These are phyloP conservation scores for Candida dajiaensis DNA, from an alignment of 805 yeast genomes.

Conservation along the genomic window DNA sequence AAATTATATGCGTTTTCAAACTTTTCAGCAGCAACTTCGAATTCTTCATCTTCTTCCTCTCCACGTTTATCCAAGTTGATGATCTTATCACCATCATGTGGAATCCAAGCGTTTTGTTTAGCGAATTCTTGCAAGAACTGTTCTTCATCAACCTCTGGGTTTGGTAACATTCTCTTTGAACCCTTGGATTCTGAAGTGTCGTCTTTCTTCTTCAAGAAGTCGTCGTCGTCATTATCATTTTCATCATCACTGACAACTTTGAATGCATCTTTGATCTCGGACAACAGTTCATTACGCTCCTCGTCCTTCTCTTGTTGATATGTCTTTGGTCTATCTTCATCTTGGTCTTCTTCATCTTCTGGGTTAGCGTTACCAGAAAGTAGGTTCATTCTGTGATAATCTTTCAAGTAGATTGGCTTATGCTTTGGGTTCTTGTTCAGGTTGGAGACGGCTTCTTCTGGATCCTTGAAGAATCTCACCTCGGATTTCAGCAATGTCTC, in stretches of 20 bases:
- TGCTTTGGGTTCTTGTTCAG: constrained; percentile 26
- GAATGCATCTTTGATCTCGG: constrained; percentile 71
- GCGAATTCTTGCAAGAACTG: constrained; percentile 71
- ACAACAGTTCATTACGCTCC: constrained; percentile 65
- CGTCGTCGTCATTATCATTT: constrained; percentile 35
- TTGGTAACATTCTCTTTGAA: constrained; percentile 43
- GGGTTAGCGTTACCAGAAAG: constrained; percentile 54
- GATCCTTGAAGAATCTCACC: constrained; percentile 68
- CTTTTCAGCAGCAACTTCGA: constrained; percentile 86
- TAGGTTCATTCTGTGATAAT: constrained; percentile 82
- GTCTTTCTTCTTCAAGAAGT: constrained; percentile 55
- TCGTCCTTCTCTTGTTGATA: constrained; percentile 71
- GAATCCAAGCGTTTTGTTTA: constrained; percentile 84
- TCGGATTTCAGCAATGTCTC: constrained; percentile 58
- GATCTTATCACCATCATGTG: constrained; percentile 56
- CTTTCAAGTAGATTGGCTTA: constrained; percentile 85
- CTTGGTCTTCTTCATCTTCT: constrained; percentile 44
- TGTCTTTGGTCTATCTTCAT: constrained; percentile 52
- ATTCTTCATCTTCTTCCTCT: constrained; percentile 68
- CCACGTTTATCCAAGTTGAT: constrained; percentile 40
- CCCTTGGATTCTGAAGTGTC: constrained; percentile 23
- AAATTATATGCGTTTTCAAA: constrained; percentile 93
- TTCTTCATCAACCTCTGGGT: constrained; percentile 56
- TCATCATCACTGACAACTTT: constrained; percentile 36
- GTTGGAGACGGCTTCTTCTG: constrained; percentile 34